Percentiles rank a stretch among this genome's conserved stretches.
Conservation (phyloP, 2,329 filamentous ascomycete species). For the Fusarium protoensiforme region DNA sequence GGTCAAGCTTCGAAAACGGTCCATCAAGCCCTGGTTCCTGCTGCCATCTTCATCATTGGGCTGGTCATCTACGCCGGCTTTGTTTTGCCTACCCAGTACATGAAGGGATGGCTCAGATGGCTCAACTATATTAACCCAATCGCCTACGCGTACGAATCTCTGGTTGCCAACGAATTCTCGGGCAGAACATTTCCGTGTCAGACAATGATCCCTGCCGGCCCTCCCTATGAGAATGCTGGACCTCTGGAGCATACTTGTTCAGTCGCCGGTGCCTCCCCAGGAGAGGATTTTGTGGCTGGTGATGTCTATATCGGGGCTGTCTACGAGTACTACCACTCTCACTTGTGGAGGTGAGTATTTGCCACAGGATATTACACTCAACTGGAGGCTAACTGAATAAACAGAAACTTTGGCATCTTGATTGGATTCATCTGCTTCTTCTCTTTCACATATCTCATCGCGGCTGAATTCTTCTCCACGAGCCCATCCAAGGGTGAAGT, state of each 20-base stretch:
- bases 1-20: conserved; percentile 19
- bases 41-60: conserved; percentile 25
- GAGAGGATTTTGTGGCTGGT: conserved; percentile 14
- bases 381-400: background rate
- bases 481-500: conserved; percentile 31
- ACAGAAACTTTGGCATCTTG: conserved; percentile 36
- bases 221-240: background rate
- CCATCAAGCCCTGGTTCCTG: conserved; percentile 15
- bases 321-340: conserved; percentile 61
- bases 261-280: conserved; percentile 22
- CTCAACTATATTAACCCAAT: conserved; percentile 72
- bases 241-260: conserved; percentile 6
- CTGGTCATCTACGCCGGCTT: conserved; percentile 61
- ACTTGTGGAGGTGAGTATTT: conserved; percentile 60
- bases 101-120: conserved; percentile 57
- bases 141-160: conserved; percentile 57
- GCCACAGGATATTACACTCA: background rate
- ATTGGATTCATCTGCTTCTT: conserved; percentile 30
- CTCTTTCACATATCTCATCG: conserved; percentile 17
- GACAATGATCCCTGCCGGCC: background rate
- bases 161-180: conserved; percentile 30
- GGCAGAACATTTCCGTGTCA: conserved; percentile 11
- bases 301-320: conserved; percentile 25
- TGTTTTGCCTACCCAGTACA: conserved; percentile 42
- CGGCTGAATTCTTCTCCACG: conserved; percentile 8